Base-by-base conservation (phyloP, 2,329 filamentous ascomycete genomes). In the Monilinia vaccinii-corymbosi region DNA sequence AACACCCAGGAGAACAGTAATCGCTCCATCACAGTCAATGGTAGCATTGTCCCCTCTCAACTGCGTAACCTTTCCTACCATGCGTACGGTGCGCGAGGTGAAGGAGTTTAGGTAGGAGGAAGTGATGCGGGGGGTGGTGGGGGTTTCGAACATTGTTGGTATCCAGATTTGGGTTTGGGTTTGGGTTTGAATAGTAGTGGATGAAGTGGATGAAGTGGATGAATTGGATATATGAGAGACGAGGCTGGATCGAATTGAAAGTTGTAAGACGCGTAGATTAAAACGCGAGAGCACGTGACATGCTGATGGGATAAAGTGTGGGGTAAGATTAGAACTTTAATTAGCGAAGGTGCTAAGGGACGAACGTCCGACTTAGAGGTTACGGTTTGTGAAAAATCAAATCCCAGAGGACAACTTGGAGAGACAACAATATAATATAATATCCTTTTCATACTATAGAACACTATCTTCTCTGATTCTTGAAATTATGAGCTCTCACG, bases 11-110 rank as follows among this genome's bases (percentile, higher is more conserved):
- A 87, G 76, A 2, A 91, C 79, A 0, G 85, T 89, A 31, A 97
- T 82, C 25, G 84, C 81, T 0, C 93, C 93, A 31, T 85, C 87
- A 7, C 90, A 87, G 60, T 96, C 91, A 34, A 97, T 81, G 7
- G 85, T 84, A 0, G 91, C 93, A 55, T 83, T 81, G 56, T 94
- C 89, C 66, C 92, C 92, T 56, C 86, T 86, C 28, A 97, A 79
- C 69, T 94, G 86, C 4, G 83, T 82, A 50, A 97, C 91, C 69
- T 88, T 91, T 69, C 94, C 94, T 6, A 96, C 80, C 59, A 97
- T 79, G 68, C 91, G 91, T 64, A 97, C 89, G 63, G 88, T 89
- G 65, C 83, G 81, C 66, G 80, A 79, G 66, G 85, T 79, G 76
- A 92, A 96, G 70, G 80, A 80, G 71, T 91, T 84, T 61, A 97